phyloP scores from a whole-genome alignment of 164 flowering plant species.

The Annona squamosa region DNA sequence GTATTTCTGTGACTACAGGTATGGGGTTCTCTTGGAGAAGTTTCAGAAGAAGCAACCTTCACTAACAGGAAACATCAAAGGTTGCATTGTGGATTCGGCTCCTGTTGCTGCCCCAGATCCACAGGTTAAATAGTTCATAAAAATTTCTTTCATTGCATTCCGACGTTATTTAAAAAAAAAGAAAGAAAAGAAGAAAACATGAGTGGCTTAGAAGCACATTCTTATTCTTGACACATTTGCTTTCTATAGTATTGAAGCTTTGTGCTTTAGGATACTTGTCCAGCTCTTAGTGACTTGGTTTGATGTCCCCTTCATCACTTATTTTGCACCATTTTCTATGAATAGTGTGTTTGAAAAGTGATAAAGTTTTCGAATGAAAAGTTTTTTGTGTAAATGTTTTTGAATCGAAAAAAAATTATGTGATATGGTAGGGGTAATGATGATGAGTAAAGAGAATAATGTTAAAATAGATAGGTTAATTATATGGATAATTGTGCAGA shows the following conservation, averaged over 20 bases:
- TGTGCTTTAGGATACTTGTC: too few relatives aligned
- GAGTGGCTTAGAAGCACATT: not conserved
- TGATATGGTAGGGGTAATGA: too few relatives aligned
- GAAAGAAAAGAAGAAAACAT: not conserved
- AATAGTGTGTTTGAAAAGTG: too few relatives aligned
- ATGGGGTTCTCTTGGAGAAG: constrained; percentile 77
- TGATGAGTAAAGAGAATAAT: too few relatives aligned
- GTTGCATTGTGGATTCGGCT: constrained; percentile 95
- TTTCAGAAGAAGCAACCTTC: constrained; percentile 62
- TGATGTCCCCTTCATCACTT: too few relatives aligned
- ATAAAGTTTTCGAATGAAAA: too few relatives aligned
- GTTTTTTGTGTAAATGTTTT: too few relatives aligned
- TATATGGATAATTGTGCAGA: too few relatives aligned
- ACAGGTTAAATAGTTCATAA: constrained; percentile 41
- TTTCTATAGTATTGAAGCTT: not conserved
- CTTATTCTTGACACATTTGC: not conserved
- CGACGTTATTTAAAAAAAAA: not conserved
- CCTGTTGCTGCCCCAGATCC: constrained; percentile 94
- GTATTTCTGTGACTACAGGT: constrained; percentile 32
- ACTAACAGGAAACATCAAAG: constrained; percentile 56
- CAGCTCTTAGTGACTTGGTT: not conserved
- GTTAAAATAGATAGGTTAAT: too few relatives aligned
- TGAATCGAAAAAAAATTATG: too few relatives aligned
- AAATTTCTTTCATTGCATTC: not conserved
- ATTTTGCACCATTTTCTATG: too few relatives aligned